phyloP scores from a whole-genome alignment of 768 basidiomycete species.

The Boletus reticuloceps region DNA sequence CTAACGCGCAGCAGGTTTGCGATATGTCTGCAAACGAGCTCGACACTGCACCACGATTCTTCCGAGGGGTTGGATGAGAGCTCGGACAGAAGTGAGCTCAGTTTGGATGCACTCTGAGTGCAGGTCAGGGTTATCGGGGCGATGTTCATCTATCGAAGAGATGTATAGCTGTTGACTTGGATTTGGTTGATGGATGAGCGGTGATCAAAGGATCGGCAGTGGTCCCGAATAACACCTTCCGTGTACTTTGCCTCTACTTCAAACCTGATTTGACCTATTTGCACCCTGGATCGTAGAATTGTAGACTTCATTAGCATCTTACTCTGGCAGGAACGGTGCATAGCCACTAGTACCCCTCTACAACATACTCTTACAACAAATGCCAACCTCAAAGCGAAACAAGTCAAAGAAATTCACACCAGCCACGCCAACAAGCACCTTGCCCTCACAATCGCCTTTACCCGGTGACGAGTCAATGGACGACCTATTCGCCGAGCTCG shows the following conservation, averaged over 20 bases:
- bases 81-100: slow-evolving; percentile 33
- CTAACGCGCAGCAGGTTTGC: slow-evolving; percentile 62
- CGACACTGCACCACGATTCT: slow-evolving; percentile 50
- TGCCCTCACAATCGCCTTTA: slow-evolving; percentile 22
- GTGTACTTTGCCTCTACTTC: too few relatives aligned
- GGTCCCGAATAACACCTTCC: background rate
- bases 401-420: slow-evolving; percentile 50
- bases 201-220: too few relatives aligned
- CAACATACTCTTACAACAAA: background rate
- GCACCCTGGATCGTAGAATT: too few relatives aligned
- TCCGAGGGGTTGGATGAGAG: slow-evolving; percentile 31
- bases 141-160: slow-evolving; percentile 19
- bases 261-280: too few relatives aligned
- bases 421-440: slow-evolving; percentile 14
- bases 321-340: background rate
- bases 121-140: slow-evolving; percentile 15
- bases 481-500: slow-evolving; percentile 75
- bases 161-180: background rate
- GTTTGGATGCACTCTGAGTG: slow-evolving; percentile 29
- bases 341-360: slow-evolving; percentile 8
- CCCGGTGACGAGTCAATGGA: slow-evolving; percentile 62
- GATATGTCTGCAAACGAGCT: slow-evolving; percentile 50
- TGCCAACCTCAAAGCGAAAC: slow-evolving; percentile 46
- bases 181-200: background rate
- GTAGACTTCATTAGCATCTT: too few relatives aligned